phyloP scores from a whole-genome alignment of 1,139 yeast species.

The Kazachstania sp. region DNA sequence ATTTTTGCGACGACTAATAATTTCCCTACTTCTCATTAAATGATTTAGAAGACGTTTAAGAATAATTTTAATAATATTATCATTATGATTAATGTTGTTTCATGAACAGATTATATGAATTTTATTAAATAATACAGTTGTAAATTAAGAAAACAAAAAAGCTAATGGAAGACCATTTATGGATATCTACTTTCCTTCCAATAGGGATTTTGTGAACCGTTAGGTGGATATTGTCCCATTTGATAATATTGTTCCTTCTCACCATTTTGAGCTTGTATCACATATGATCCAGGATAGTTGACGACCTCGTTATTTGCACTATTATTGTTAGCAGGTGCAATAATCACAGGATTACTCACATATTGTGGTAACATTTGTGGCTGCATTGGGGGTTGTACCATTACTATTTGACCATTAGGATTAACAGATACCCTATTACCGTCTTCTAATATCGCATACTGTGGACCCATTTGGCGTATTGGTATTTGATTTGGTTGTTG shows the following conservation, averaged over 20 bases:
- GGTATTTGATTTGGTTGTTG: not conserved
- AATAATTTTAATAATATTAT: not conserved
- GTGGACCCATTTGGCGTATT: not conserved
- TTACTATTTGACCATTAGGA: not conserved
- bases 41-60: not conserved
- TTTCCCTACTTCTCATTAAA: too few relatives aligned
- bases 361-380: not conserved
- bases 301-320: not conserved
- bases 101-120: not conserved
- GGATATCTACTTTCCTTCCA: not conserved
- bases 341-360: not conserved
- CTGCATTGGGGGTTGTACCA: not conserved
- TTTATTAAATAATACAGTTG: not conserved
- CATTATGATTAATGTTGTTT: not conserved
- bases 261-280: not conserved
- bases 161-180: not conserved
- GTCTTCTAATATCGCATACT: not conserved
- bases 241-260: not conserved
- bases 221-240: not conserved
- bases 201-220: not conserved
- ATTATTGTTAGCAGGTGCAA: not conserved
- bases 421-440: not conserved
- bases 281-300: not conserved
- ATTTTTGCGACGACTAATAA: too few relatives aligned
- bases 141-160: not conserved